Base-by-base conservation (phyloP, 2,329 filamentous ascomycete genomes). In the Zasmidium citrigriseum region DNA sequence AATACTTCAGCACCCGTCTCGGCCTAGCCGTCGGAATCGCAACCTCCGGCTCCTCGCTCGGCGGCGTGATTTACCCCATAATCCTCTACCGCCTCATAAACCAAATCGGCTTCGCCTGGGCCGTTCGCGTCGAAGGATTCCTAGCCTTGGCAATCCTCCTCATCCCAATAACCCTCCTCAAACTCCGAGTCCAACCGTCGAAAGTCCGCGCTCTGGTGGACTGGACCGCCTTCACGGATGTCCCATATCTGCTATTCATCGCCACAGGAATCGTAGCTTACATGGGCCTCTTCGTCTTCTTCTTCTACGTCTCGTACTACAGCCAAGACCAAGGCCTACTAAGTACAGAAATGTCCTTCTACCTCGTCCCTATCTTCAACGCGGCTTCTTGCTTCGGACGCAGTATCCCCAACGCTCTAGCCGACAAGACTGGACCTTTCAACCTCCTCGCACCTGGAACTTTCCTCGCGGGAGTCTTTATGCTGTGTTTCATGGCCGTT, bases 1-100 rank as follows among this genome's bases (percentile, higher is more conserved):
- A 87, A 58, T 89, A 89, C 63, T 52, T 52, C 34, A 76, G 75
- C 3, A 79, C 71, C 12, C 82, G 81, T 12, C 78, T 82, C 3
- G 80, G 79, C 0, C 73, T 88, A 2, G 86, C 86, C 1, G 76
- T 89, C 9, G 84, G 84, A 0, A 77, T 86, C 10, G 78, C 78
- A 12, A 83, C 85, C 0, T 81, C 80, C 0, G 87, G 87, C 1
- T 83, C 83, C 14, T 81, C 80, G 0, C 82, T 82, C 0, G 87
- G 73, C 3, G 50, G 50, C 10, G 23, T 52, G 14, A 18, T 52
- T 2, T 52, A 41, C n/a, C 50, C 50, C 4, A 52, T 52, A 4
- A 29, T 52, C 34, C 22, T 47, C 2, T 20, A 49, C 16, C 5
- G 38, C 2, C 14, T 48, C 11, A 25, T 48, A 2, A 16, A 20